These are phyloP conservation scores for Peniophora sp. DNA, from an alignment of 1,284 basidiomycete genomes.

Conservation along the genomic window DNA sequence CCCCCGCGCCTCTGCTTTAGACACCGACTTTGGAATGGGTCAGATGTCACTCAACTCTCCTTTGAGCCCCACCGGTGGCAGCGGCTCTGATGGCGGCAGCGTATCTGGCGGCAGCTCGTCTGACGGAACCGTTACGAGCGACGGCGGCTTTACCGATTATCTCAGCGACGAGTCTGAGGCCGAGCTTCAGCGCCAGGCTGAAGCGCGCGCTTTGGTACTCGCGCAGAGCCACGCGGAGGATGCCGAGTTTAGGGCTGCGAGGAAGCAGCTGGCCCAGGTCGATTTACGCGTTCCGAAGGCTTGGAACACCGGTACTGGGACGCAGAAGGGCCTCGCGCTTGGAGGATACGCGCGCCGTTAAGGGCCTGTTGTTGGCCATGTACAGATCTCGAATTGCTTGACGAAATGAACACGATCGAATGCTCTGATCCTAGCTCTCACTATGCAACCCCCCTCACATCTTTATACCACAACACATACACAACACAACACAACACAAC, in stretches of 20 bases:
- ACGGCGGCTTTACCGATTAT: constrained; percentile 79
- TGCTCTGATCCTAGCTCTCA: no score
- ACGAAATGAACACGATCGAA: no score
- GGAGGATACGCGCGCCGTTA: no score
- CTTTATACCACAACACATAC: no score
- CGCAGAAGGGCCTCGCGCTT: no score
- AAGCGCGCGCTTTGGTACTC: constrained; percentile 60
- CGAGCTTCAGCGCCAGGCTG: constrained; percentile 74
- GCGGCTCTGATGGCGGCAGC: constrained; percentile 29
- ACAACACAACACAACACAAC: no score
- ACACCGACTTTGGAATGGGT: constrained; percentile 28
- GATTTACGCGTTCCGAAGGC: constrained; percentile 66
- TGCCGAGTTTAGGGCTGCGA: constrained; percentile 67
- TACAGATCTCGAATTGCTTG: no score
- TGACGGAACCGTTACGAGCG: constrained; percentile 70
- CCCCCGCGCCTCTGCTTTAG: constrained; percentile 16
- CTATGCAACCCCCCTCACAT: no score
- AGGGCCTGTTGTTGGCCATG: no score
- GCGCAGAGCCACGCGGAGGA: constrained; percentile 77
- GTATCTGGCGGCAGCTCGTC: constrained; percentile 35
- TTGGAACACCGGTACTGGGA: constrained; percentile 36
- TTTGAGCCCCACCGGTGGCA: constrained; percentile 43
- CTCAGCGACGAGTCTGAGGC: constrained; percentile 78
- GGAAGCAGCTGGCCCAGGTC: constrained; percentile 65
- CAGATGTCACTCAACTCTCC: constrained; percentile 30